A percentile compares a stretch with the other conserved stretches of the same genome.
Conservation (phyloP, 1,284 basidiomycete genomes). For the Ceratobasidium theobromae region DNA sequence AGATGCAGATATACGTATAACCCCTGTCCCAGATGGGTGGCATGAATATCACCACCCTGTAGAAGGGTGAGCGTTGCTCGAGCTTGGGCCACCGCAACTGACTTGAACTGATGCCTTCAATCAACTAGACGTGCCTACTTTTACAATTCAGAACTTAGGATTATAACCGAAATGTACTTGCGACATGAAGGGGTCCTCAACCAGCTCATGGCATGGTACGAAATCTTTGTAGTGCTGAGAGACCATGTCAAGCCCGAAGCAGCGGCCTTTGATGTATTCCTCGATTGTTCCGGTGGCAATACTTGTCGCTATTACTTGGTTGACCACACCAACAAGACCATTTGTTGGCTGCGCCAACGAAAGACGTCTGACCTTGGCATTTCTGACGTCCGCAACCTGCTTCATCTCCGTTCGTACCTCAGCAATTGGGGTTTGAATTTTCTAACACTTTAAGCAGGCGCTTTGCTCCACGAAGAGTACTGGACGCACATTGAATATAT, state of each 20-base stretch:
- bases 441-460: slow-evolving; percentile 8
- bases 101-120: background rate
- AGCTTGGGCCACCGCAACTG: background rate
- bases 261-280: slow-evolving; percentile 6
- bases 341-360: slow-evolving; percentile 24
- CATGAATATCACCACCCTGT: slow-evolving; percentile 21
- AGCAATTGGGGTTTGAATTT: background rate
- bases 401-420: slow-evolving; percentile 7
- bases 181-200: background rate
- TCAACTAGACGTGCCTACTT: slow-evolving; percentile 7
- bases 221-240: background rate
- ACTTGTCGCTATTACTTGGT: slow-evolving; percentile 26
- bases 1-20: background rate
- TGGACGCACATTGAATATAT: slow-evolving; percentile 34
- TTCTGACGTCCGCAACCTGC: slow-evolving; percentile 5
- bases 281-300: slow-evolving; percentile 11
- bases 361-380: slow-evolving; percentile 15
- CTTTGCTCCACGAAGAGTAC: slow-evolving; percentile 32
- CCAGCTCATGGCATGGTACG: slow-evolving; percentile 1
- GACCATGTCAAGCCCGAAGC: background rate
- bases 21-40: background rate
- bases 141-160: background rate
- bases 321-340: slow-evolving; percentile 17
- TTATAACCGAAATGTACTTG: slow-evolving; percentile 17
- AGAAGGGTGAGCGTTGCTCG: slow-evolving; percentile 7